Conservation (phyloP, 331 rosid genomes). For the Arachis monticola region DNA sequence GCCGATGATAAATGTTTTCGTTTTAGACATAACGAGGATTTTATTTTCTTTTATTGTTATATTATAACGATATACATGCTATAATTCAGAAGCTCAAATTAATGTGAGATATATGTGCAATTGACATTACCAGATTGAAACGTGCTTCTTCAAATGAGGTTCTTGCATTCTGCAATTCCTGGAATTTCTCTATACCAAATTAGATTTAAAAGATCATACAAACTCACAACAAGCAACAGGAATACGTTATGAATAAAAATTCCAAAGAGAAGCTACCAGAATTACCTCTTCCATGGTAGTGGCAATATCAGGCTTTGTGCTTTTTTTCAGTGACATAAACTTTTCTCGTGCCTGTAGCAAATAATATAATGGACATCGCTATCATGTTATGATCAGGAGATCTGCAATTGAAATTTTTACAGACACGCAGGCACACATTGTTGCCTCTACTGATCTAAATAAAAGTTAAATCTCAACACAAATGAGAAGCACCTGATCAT, state of each 20-base stretch:
- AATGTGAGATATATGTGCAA: constrained; percentile 29
- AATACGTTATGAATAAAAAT: constrained; percentile 31
- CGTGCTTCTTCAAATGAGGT: constrained; percentile 77
- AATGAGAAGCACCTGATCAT: constrained; percentile 67
- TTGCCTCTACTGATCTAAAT: too few relatives aligned
- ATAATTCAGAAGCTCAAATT: constrained; percentile 6
- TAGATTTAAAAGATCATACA: constrained; percentile 59
- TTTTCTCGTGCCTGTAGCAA: constrained; percentile 73
- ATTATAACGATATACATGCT: constrained; percentile 26
- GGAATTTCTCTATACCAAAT: constrained; percentile 70
- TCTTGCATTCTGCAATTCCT: constrained; percentile 72
- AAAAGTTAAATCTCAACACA: too few relatives aligned
- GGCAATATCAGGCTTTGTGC: constrained; percentile 69
- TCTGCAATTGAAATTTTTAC: constrained; percentile 29
- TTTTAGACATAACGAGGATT: too few relatives aligned
- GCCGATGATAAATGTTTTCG: constrained; percentile 19
- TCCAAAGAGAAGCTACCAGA: constrained; percentile 26
- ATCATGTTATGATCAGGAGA: constrained; percentile 32
- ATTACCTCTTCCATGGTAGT: constrained; percentile 69
- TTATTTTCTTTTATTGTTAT: too few relatives aligned
- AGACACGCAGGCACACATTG: constrained; percentile 4
- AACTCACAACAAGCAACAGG: constrained; percentile 41
- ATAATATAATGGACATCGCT: constrained; percentile 47
- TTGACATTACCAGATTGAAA: constrained; percentile 70
- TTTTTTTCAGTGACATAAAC: constrained; percentile 70